Conservation (phyloP, 441 rosid species). For the Mallotus repandus region DNA sequence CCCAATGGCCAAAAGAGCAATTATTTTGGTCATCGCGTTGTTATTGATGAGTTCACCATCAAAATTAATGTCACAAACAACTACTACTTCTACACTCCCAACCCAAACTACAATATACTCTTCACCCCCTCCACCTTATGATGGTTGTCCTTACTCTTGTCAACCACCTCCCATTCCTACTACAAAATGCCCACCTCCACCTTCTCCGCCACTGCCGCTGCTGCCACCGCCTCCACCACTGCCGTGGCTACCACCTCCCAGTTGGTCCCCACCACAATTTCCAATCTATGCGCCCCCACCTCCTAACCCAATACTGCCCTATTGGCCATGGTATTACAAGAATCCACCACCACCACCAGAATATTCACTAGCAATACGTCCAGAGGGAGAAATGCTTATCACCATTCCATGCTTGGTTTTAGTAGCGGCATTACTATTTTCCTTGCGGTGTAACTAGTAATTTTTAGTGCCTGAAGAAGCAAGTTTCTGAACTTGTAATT, state of each 20-base stretch:
- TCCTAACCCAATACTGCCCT: constrained; percentile 50
- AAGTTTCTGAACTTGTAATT: too few species aligned
- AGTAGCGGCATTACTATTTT: not conserved
- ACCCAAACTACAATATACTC: constrained; percentile 6
- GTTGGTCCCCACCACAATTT: constrained; percentile 21
- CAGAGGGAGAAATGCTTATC: not conserved
- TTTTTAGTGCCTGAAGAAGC: not conserved
- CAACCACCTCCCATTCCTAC: constrained; percentile 35
- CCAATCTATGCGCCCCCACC: constrained; percentile 43
- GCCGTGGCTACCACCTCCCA: constrained; percentile 3
- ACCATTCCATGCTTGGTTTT: constrained; percentile 12
- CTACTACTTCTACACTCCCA: not conserved
- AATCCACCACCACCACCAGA: constrained; percentile 36
- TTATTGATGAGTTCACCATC: constrained; percentile 11
- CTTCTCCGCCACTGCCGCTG: constrained; percentile 5
- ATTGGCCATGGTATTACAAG: constrained; percentile 56
- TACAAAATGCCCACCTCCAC: constrained; percentile 37
- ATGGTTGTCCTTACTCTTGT: constrained; percentile 35
- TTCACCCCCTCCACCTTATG: constrained; percentile 11
- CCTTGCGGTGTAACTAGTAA: not conserved
- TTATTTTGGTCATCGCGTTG: constrained; percentile 13
- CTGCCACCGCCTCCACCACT: constrained; percentile 17
- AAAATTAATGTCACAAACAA: constrained; percentile 20
- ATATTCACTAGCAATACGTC: constrained; percentile 13
- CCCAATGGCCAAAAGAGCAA: constrained; percentile 24